These are phyloP conservation scores for Eutrema salsugineum DNA, from an alignment of 441 rosid genomes.

Conservation along the genomic window DNA sequence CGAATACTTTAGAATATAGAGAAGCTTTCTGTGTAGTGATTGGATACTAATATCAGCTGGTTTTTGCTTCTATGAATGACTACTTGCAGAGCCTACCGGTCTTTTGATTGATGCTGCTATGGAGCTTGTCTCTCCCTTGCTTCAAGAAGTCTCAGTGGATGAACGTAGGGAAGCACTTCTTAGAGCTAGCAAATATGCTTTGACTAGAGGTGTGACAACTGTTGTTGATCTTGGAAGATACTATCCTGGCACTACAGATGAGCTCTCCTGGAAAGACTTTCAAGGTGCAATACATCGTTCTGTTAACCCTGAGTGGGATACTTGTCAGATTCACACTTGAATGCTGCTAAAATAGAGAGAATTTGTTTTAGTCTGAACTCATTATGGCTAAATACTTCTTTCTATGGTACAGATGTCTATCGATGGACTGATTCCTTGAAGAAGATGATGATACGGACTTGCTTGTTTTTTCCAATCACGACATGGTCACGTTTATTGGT, in stretches of 20 bases:
- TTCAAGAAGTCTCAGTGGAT: slow-evolving; percentile 64
- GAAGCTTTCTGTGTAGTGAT: background rate
- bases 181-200: slow-evolving; percentile 72
- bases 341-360: background rate
- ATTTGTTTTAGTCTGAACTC: background rate
- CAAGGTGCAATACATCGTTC: slow-evolving; percentile 47
- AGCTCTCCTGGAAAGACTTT: slow-evolving; percentile 82
- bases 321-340: background rate
- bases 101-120: slow-evolving; percentile 84
- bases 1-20: background rate
- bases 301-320: background rate
- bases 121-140: slow-evolving; percentile 52
- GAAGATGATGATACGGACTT: slow-evolving; percentile 75
- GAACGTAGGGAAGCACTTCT: slow-evolving; percentile 82
- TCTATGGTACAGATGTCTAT: slow-evolving; percentile 61
- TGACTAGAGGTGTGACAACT: slow-evolving; percentile 81
- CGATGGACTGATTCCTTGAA: slow-evolving; percentile 79
- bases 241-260: slow-evolving; percentile 61
- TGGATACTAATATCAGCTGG: slow-evolving; percentile 1
- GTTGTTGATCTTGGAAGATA: slow-evolving; percentile 88
- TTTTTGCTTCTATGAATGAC: slow-evolving; percentile 3
- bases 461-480: slow-evolving; percentile 83
- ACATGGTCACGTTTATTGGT: slow-evolving; percentile 70
- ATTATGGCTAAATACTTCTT: background rate
- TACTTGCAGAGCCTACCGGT: slow-evolving; percentile 75